Conservation (phyloP, 768 basidiomycete genomes). For the Rhodotorula diobovata region DNA sequence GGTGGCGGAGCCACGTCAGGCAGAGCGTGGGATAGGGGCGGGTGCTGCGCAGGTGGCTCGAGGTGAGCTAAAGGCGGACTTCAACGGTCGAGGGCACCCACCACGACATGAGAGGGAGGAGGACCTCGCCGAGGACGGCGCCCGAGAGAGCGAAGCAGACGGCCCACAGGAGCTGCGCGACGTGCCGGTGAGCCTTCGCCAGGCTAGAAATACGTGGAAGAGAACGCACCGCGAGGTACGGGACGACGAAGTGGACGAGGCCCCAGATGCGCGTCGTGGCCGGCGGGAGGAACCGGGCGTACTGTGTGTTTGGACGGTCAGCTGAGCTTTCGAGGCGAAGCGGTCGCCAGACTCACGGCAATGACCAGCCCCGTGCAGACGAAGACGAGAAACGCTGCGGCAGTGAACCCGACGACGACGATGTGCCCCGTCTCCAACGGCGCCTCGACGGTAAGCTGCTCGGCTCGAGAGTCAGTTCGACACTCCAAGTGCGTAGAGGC, state of each 20-base stretch:
- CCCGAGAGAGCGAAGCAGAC: neutral
- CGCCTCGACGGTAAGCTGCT: neutral
- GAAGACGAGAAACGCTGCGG: too few relatives aligned
- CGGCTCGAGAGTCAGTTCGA: neutral
- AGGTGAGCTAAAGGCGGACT: too few relatives aligned
- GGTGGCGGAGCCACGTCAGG: neutral
- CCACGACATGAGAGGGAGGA: neutral
- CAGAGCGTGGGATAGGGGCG: neutral
- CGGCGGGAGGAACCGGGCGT: constrained; percentile 6
- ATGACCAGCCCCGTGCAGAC: neutral
- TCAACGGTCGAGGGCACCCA: neutral
- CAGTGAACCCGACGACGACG: neutral
- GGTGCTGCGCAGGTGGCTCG: neutral
- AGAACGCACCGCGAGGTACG: neutral
- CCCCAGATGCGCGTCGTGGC: neutral
- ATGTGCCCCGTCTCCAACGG: neutral
- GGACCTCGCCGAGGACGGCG: neutral
- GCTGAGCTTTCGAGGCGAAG: neutral
- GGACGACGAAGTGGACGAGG: neutral
- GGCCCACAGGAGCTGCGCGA: neutral
- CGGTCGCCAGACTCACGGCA: neutral
- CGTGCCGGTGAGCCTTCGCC: accelerated
- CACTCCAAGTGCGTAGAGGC: neutral
- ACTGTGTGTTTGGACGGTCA: neutral
- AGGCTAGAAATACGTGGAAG: neutral